Conservation (phyloP, 306 rosid species). For the Mimosa pudica region DNA sequence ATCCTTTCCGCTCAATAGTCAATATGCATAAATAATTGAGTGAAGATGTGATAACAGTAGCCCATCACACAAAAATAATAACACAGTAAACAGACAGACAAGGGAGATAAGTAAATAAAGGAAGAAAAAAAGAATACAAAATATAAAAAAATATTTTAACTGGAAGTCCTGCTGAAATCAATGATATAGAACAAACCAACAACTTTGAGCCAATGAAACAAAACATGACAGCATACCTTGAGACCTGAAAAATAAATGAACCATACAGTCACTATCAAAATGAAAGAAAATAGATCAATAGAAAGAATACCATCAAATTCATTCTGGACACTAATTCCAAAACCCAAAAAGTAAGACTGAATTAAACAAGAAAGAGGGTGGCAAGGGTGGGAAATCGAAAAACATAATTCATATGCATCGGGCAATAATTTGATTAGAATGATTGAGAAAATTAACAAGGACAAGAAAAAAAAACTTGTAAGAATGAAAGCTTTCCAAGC, state of each 20-base stretch:
- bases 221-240: slow-evolving; percentile 74
- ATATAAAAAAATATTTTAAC: slow-evolving; percentile 20
- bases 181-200: slow-evolving; percentile 35
- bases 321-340: slow-evolving; percentile 22
- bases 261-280: slow-evolving; percentile 27
- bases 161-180: slow-evolving; percentile 31
- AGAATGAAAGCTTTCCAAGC: slow-evolving; percentile 22
- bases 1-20: slow-evolving; percentile 2
- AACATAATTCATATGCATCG: background rate
- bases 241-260: slow-evolving; percentile 71
- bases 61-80: slow-evolving; percentile 2
- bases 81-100: background rate
- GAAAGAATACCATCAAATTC: slow-evolving; percentile 18
- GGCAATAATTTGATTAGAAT: background rate
- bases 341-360: slow-evolving; percentile 22
- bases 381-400: background rate
- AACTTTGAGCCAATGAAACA: slow-evolving; percentile 33
- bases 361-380: slow-evolving; percentile 2
- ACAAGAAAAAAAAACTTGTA: background rate
- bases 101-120: slow-evolving; percentile 22
- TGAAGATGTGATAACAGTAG: slow-evolving; percentile 10
- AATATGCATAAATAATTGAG: slow-evolving; percentile 2
- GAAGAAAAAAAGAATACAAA: slow-evolving; percentile 23
- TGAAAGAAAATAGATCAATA: slow-evolving; percentile 11
- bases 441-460: slow-evolving; percentile 1